Conservation (phyloP, 1,139 yeast genomes). For the Pichia norvegensis region DNA sequence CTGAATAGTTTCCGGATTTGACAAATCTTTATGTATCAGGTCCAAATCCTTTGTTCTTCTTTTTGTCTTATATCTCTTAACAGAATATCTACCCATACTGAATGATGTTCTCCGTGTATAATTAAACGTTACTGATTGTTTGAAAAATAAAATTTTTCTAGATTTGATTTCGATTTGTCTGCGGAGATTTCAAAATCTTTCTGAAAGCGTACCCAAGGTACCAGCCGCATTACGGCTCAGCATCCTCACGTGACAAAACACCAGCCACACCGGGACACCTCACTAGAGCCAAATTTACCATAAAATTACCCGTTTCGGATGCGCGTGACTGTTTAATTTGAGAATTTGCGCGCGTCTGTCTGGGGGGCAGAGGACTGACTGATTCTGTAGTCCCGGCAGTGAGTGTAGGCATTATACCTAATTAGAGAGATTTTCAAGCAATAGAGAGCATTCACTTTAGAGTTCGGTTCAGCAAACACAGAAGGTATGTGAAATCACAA, state of each 20-base stretch:
- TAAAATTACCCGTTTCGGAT: neutral
- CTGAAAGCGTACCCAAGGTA: neutral
- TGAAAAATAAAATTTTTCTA: neutral
- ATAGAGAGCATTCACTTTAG: neutral
- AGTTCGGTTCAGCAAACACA: slow-evolving; percentile 7
- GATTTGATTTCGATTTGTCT: neutral
- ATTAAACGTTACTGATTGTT: no score
- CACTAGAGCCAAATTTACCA: neutral
- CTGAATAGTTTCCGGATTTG: slow-evolving; percentile 53
- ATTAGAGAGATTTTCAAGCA: neutral
- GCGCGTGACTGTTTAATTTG: neutral
- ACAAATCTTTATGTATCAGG: slow-evolving; percentile 68
- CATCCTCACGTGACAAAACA: neutral
- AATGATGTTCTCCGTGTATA: no score
- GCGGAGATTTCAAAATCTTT: neutral
- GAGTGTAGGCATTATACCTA: neutral
- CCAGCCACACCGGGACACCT: slow-evolving; percentile 1
- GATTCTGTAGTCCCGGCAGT: neutral
- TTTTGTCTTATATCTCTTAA: slow-evolving; percentile 68
- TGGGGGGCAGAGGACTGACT: neutral
- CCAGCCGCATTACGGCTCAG: neutral
- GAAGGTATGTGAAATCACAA: slow-evolving; percentile 7
- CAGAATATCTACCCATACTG: slow-evolving; percentile 80
- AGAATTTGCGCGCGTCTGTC: neutral
- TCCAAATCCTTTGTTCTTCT: slow-evolving; percentile 84